These are phyloP conservation scores for Dichotomopilus funicola DNA, from an alignment of 2,329 filamentous ascomycete species.

Conservation along the genomic window DNA sequence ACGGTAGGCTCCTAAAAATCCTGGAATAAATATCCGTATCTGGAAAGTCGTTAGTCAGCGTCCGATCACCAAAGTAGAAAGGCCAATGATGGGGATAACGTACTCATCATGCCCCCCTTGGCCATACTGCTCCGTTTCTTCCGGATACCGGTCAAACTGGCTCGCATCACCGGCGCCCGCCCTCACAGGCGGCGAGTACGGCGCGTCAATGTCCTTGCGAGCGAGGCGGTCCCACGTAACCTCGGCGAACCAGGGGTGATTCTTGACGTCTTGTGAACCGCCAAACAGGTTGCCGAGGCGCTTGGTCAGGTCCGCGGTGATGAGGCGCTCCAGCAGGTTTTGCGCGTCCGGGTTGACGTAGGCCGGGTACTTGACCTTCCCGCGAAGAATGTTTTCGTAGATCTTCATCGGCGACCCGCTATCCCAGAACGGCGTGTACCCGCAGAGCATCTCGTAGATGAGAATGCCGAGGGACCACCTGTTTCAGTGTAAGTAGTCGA, in stretches of 20 bases:
- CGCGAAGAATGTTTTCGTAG: conserved; percentile 97
- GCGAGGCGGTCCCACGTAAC: conserved; percentile 94
- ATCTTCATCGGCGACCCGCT: conserved; percentile 97
- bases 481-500: neutral
- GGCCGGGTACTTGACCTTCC: conserved; percentile 90
- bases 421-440: conserved; percentile 99
- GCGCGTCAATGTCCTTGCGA: conserved; percentile 95
- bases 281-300: conserved; percentile 89
- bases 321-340: conserved; percentile 83
- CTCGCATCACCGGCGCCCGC: conserved; percentile 91
- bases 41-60: conserved; percentile 29
- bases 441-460: conserved; percentile 99
- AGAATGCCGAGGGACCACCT: conserved; percentile 99
- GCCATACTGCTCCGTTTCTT: conserved; percentile 92
- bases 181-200: conserved; percentile 92
- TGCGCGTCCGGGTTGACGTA: conserved; percentile 95
- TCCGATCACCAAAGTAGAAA: neutral
- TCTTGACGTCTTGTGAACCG: conserved; percentile 87
- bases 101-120: conserved; percentile 72
- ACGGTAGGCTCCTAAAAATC: conserved; percentile 35
- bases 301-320: conserved; percentile 92
- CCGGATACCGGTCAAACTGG: conserved; percentile 96
- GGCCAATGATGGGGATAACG: conserved; percentile 36
- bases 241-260: conserved; percentile 92
- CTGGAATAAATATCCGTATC: conserved; percentile 66